Evolutionary conservation across 2,329 filamentous ascomycete genomes (phyloP).

Genomic region (Teratosphaeria pseudoeucalypti): DNA sequence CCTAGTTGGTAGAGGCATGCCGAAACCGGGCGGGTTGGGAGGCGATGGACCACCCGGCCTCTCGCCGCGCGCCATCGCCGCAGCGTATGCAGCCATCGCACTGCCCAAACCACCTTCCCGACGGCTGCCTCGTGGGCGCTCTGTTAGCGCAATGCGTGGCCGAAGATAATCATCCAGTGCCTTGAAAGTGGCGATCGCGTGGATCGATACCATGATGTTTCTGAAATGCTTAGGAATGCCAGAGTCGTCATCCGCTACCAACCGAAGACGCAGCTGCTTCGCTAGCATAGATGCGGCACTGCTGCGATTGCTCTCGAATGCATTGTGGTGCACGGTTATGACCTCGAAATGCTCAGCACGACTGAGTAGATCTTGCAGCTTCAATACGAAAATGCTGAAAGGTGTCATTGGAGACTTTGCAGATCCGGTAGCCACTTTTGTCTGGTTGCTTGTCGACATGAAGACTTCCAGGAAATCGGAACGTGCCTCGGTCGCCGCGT

Average conservation of each 20-base stretch:
- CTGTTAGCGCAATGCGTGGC: conserved; percentile 72
- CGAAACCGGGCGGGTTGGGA: conserved; percentile 25
- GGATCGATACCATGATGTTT: conserved; percentile 96
- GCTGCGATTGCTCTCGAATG: conserved; percentile 78
- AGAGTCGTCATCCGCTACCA: conserved; percentile 81
- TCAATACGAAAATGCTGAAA: conserved; percentile 84
- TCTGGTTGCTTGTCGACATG: conserved; percentile 60
- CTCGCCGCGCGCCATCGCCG: conserved; percentile 48
- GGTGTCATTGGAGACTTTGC: conserved; percentile 65
- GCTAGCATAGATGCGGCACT: conserved; percentile 93
- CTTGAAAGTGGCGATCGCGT: conserved; percentile 96
- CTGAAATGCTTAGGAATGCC: conserved; percentile 79
- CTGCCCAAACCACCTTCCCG: conserved; percentile 52
- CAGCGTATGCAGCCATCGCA: conserved; percentile 67
- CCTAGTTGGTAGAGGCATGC: conserved; percentile 19
- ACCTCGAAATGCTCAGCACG: conserved; percentile 97
- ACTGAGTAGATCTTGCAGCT: conserved; percentile 90
- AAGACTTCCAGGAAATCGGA: conserved; percentile 84
- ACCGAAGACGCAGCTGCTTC: conserved; percentile 82
- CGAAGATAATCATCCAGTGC: conserved; percentile 90
- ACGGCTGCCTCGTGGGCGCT: conserved; percentile 53
- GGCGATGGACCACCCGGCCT: conserved; percentile 20
- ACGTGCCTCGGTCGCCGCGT: conserved; percentile 50
- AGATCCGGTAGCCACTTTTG: conserved; percentile 53
- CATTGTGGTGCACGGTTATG: conserved; percentile 85